These are phyloP conservation scores for Phytopythium aichiense DNA, from an alignment of 352 stramenopile genomes.

Conservation along the genomic window DNA sequence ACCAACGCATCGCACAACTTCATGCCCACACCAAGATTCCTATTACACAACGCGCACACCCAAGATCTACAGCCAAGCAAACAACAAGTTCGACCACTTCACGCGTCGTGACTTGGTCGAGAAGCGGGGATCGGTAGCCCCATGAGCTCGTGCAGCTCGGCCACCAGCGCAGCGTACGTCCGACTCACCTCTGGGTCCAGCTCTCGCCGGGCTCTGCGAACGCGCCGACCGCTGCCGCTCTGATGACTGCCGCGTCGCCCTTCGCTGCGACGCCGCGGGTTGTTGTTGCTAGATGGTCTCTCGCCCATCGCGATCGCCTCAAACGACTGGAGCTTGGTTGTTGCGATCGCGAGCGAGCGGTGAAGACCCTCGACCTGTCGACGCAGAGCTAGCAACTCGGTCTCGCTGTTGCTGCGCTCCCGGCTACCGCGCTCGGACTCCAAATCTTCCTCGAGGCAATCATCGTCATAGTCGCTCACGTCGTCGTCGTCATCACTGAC, in stretches of 20 bases:
- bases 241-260: background rate
- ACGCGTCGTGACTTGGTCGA: background rate
- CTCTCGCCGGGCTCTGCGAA: background rate
- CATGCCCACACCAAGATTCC: background rate
- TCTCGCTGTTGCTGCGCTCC: conserved; percentile 24
- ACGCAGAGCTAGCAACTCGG: conserved; percentile 36
- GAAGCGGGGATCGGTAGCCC: conserved; percentile 27
- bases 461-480: conserved; percentile 14
- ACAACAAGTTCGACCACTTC: conserved; percentile 1
- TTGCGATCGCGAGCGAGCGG: conserved; percentile 42
- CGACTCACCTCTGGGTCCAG: conserved; percentile 26
- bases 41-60: background rate
- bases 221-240: too few relatives aligned
- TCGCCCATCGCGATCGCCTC: conserved; percentile 12
- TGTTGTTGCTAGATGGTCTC: background rate
- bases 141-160: conserved; percentile 77
- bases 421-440: conserved; percentile 11
- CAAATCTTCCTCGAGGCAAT: conserved; percentile 2
- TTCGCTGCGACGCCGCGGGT: background rate
- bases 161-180: conserved; percentile 46
- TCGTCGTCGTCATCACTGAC: background rate
- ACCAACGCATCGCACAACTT: background rate
- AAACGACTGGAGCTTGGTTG: conserved; percentile 46
- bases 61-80: background rate
- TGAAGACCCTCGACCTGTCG: conserved; percentile 48